phyloP scores from a whole-genome alignment of 352 stramenopile species.

The Phytophthora ohioensis region DNA sequence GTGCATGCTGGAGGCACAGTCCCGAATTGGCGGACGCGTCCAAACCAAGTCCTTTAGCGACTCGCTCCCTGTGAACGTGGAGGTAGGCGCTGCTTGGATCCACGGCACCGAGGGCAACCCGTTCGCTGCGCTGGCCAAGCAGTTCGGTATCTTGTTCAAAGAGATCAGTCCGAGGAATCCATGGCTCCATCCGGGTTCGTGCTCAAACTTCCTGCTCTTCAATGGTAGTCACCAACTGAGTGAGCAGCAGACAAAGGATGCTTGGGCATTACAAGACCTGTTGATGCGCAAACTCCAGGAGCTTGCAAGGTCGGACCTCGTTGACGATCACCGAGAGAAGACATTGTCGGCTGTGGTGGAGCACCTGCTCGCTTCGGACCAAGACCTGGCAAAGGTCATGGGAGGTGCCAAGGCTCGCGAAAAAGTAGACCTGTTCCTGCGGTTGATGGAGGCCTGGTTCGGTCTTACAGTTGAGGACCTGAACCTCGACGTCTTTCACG shows the following conservation, averaged over 20 bases:
- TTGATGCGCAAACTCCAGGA: slow-evolving; percentile 55
- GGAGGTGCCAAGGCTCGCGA: slow-evolving; percentile 19
- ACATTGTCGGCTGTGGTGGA: slow-evolving; percentile 52
- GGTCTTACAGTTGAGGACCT: slow-evolving; percentile 41
- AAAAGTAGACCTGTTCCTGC: slow-evolving; percentile 35
- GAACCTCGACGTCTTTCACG: slow-evolving; percentile 42
- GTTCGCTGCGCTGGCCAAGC: slow-evolving; percentile 47
- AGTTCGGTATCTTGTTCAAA: slow-evolving; percentile 61
- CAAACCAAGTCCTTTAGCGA: slow-evolving; percentile 61
- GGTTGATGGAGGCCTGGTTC: slow-evolving; percentile 70
- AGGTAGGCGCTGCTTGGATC: slow-evolving; percentile 72
- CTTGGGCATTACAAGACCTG: slow-evolving; percentile 58
- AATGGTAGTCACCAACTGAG: slow-evolving; percentile 40
- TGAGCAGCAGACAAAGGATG: slow-evolving; percentile 43
- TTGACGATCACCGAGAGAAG: slow-evolving; percentile 23
- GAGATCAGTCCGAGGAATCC: slow-evolving; percentile 66
- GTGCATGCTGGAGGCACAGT: slow-evolving; percentile 57
- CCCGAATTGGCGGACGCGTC: slow-evolving; percentile 63
- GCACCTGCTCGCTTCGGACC: slow-evolving; percentile 34
- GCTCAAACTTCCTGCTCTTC: slow-evolving; percentile 55
- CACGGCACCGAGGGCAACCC: slow-evolving; percentile 57
- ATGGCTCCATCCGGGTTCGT: slow-evolving; percentile 70
- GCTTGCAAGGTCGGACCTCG: slow-evolving; percentile 38
- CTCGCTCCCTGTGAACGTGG: slow-evolving; percentile 53
- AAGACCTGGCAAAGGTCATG: slow-evolving; percentile 41